These are phyloP conservation scores for Penicillium pulvis DNA, from an alignment of 495 filamentous ascomycete genomes.

Conservation along the genomic window DNA sequence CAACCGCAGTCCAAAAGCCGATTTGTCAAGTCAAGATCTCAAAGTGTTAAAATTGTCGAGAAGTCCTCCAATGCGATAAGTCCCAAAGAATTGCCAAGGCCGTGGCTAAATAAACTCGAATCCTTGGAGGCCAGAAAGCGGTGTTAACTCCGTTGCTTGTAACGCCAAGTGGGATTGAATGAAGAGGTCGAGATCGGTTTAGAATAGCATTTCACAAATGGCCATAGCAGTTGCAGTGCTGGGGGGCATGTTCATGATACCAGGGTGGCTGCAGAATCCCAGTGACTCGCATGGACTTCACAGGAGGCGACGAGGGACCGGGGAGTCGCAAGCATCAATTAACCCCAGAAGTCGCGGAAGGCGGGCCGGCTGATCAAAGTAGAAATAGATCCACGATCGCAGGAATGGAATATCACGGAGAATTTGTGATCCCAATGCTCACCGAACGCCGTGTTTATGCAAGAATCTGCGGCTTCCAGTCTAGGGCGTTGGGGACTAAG, in stretches of 20 bases:
- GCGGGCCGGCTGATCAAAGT: background rate
- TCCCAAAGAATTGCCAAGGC: background rate
- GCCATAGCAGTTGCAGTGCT: slow-evolving; percentile 28
- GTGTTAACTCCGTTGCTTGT: slow-evolving; percentile 18
- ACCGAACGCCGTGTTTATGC: background rate
- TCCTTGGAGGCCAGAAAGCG: slow-evolving; percentile 13
- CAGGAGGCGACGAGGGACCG: slow-evolving; percentile 4
- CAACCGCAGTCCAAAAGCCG: background rate
- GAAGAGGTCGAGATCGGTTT: slow-evolving; percentile 22
- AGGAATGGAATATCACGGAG: background rate
- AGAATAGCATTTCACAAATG: slow-evolving; percentile 38
- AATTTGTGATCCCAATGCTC: background rate
- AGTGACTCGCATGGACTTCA: slow-evolving; percentile 29
- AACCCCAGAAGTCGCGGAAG: background rate
- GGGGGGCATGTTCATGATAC: slow-evolving; percentile 34
- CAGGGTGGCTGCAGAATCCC: slow-evolving; percentile 37
- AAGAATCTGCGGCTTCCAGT: background rate
- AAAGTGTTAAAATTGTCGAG: background rate
- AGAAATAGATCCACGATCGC: background rate
- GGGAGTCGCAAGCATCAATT: slow-evolving; percentile 16
- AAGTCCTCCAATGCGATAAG: background rate
- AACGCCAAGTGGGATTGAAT: slow-evolving; percentile 18
- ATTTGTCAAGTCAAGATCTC: background rate
- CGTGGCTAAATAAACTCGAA: slow-evolving; percentile 11
- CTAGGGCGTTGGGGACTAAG: background rate